Evolutionary conservation across 2,329 filamentous ascomycete species (phyloP), one percentile per base, ranked within the genome.

Genomic region (Cordyceps cateniannulata): DNA sequence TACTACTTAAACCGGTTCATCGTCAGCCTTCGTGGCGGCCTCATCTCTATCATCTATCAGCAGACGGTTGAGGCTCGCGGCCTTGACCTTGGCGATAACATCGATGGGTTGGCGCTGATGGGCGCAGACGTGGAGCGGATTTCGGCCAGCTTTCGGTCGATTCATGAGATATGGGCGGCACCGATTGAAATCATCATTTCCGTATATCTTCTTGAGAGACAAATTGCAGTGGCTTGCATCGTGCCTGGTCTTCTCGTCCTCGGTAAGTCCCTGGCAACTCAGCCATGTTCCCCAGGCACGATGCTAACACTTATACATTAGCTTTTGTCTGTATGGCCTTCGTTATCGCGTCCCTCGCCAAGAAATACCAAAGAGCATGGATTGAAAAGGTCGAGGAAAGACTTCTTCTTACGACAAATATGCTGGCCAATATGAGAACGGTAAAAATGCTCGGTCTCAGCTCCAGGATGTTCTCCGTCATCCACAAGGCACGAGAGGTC

Each of bases 151-250:
- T 71, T 74, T 50, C 65, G 68, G n/a, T 69, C 64, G 0, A 62
- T 77, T 32, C 78, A 79, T 54, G 76, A 79, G 25, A 60, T 74
- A 2, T 78, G 76, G 76, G 74, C 72, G 1, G 73, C 69, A 38
- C 57, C 71, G 1, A 65, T 81, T 0, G 76, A 82, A 61, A 74
- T 79, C 22, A 71, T 64, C 1, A 53, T 82, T 18, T 76, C 76
- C 1, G 72, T 77, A 27, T 83, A 73, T 64, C 67, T 83, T 0
- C 66, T 84, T 0, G 71, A 79, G 18, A 67, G 67, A 10, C 73
- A 81, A 52, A 66, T 82, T 3, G 79, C 79, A 0, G 68, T 72
- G 1, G 78, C 77, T 0, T 81, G 77, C 45, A 66, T 75, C 0
- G 75, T 76, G 0, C 80, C 80, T 0, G 72, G 81, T 12, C 72